Base-by-base conservation (phyloP, 2,329 filamentous ascomycete genomes). In the Beauveria rudraprayagi region DNA sequence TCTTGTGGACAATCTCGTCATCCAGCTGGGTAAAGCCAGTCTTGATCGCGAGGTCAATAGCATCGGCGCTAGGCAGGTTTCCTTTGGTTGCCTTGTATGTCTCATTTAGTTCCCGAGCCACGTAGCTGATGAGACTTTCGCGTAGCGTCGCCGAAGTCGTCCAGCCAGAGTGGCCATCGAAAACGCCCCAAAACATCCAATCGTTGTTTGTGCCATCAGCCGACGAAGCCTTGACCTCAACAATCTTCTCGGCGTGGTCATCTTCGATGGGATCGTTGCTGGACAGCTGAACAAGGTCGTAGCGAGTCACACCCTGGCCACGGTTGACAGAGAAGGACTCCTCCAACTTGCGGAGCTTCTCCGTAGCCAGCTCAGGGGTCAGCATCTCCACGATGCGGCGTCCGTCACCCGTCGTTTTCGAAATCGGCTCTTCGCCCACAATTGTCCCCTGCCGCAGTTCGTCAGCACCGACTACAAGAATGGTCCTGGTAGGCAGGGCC, bases 181-280 rank as follows among this genome's bases (percentile, higher is more conserved):
- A 99, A 19, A 99, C 92, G 62, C 92, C 94, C 94, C 95, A 99
- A 74, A 99, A 99, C 92, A 97, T 97, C 94, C 94, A 99, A 75
- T 99, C 95, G 64, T 84, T 90, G 62, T 80, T 85, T 19, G 71
- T 67, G 24, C 70, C 68, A 26, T 68, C 70, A 40, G 65, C 68
- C 75, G 71, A 82, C 76, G 68, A 82, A 58, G 82, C 81, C 5
- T 91, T 89, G 9, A 97, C 85, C 74, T 97, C 91, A 52, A 99
- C 91, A 69, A 97, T 97, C 82, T 96, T 96, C 77, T 99, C 94
- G 57, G 92, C 90, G 71, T 99, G 94, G 71, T 99, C 95, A 70
- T 99, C 94, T 77, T 99, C 94, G 62, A 99, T 99, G 0, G 94
- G 94, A 68, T 96, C 91, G 73, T 99, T 99, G 78, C 91, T 96